phyloP scores from a whole-genome alignment of 2,329 filamentous ascomycete genomes.

The Aureobasidium sp. region DNA sequence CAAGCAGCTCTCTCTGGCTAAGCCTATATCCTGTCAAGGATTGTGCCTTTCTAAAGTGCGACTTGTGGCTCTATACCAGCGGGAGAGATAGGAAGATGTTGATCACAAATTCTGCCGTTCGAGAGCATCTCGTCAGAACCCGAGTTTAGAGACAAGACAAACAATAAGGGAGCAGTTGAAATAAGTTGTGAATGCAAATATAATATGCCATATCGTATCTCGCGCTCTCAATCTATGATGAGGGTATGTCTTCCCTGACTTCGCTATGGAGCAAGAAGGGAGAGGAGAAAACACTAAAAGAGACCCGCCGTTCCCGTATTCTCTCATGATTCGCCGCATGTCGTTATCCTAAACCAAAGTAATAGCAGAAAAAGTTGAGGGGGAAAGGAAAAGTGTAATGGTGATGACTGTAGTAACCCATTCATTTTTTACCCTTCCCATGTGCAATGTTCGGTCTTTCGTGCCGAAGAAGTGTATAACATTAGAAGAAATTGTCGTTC shows the following conservation, averaged over 20 bases:
- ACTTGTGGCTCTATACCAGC: no score
- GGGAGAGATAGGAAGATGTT: no score
- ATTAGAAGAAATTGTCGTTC: neutral
- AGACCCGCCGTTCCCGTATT: neutral
- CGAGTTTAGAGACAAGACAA: no score
- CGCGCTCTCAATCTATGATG: constrained; percentile 6
- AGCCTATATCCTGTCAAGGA: no score
- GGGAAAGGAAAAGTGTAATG: neutral
- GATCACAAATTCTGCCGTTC: no score
- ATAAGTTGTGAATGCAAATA: neutral
- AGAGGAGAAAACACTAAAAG: neutral
- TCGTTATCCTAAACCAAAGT: constrained; percentile 2
- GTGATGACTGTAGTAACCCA: neutral
- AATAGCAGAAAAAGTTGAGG: neutral
- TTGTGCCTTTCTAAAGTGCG: no score
- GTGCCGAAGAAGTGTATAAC: neutral
- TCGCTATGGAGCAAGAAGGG: neutral
- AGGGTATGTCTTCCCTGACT: neutral
- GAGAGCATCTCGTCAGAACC: no score
- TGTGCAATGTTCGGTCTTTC: neutral
- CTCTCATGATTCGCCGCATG: constrained; percentile 8
- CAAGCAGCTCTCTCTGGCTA: no score
- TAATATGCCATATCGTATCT: constrained; percentile 5
- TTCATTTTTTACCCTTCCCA: neutral
- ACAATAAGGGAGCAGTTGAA: no score